Base-by-base conservation (phyloP, 805 yeast genomes). In the Metschnikowia kofuensis region DNA sequence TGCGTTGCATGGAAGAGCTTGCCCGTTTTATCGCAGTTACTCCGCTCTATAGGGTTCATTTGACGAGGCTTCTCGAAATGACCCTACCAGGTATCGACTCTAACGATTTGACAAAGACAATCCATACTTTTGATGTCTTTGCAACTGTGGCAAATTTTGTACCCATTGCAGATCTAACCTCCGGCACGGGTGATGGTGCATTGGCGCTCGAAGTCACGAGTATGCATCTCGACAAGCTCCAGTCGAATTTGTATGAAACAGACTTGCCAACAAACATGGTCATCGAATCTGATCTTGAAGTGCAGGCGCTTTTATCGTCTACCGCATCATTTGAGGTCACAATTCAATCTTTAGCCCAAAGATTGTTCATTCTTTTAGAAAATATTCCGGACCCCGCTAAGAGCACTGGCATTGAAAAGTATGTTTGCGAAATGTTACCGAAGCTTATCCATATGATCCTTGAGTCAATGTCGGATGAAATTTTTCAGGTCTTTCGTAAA, bases 11-110 rank as follows among this genome's bases (percentile, higher is more conserved):
- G 41, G 80, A 84, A 2, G 82, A 80, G 26, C 65, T 88, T 21
- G 77, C 85, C 1, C 75, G 95, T 47, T 83, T 78, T 51, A 80
- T 94, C 75, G 83, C 86, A 0, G 62, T 69, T 7, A 74, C 79
- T 2, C 85, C 85, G 1, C 65, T 82, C 1, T 89, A 78, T 61
- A 72, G 96, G 39, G 82, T 88, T 11, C 99, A 94, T 59, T 69
- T 89, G 11, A 81, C 95, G 0, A 79, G 95, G 46, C 70, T 94
- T 13, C 63, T 91, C 36, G 79, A 83, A 28, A 74, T 89, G 64
- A 70, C 84, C 2, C 64, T 90, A 7, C 87, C 90, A 0, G 96
- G 94, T 30, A 82, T 94, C 29, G 98, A 94, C 62, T 80, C 91
- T 0, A 94, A 91, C 62, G 99, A 94, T 65, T 75, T 89, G 42